Evolutionary conservation across 352 stramenopile genomes (phyloP).

Genomic region (Globisporangium iwayamae): DNA sequence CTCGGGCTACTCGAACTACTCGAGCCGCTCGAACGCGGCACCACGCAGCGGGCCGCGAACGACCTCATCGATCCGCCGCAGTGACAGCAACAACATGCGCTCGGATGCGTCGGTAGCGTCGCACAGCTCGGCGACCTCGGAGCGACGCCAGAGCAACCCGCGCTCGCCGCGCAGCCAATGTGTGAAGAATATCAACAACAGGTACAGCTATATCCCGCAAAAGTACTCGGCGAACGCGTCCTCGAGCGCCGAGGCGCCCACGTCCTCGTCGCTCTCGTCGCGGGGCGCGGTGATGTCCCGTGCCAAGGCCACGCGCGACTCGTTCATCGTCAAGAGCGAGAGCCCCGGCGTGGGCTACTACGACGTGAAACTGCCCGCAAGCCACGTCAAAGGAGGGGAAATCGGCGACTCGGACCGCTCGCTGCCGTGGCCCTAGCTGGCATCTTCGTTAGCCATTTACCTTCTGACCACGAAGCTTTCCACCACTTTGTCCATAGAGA

Average conservation of each 20-base stretch:
- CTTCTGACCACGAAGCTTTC: not conserved
- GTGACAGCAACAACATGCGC: constrained; percentile 19
- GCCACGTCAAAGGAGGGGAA: constrained; percentile 61
- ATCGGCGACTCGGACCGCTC: constrained; percentile 71
- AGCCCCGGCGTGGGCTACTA: constrained; percentile 76
- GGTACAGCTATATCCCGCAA: constrained; percentile 70
- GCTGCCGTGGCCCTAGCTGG: constrained; percentile 46
- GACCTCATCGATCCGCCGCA: not conserved
- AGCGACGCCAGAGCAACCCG: constrained; percentile 21
- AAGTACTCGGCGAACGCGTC: constrained; percentile 39
- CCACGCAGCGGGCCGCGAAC: constrained; percentile 20
- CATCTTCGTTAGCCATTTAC: not conserved
- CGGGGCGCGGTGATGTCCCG: constrained; percentile 67
- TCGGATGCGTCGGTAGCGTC: constrained; percentile 56
- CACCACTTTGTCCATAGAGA: not conserved
- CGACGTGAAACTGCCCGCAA: constrained; percentile 60
- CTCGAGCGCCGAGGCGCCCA: constrained; percentile 28
- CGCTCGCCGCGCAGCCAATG: constrained; percentile 39
- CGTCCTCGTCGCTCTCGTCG: constrained; percentile 46
- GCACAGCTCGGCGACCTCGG: constrained; percentile 48
- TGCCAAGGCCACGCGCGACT: constrained; percentile 55
- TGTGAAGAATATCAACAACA: constrained; percentile 50
- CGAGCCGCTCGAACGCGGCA: constrained; percentile 29
- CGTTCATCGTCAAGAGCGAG: constrained; percentile 69
- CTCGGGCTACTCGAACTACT: constrained; percentile 54